These are phyloP conservation scores for Emiliania huxleyi DNA, from an alignment of 78 protist species.

Conservation along the genomic window DNA sequence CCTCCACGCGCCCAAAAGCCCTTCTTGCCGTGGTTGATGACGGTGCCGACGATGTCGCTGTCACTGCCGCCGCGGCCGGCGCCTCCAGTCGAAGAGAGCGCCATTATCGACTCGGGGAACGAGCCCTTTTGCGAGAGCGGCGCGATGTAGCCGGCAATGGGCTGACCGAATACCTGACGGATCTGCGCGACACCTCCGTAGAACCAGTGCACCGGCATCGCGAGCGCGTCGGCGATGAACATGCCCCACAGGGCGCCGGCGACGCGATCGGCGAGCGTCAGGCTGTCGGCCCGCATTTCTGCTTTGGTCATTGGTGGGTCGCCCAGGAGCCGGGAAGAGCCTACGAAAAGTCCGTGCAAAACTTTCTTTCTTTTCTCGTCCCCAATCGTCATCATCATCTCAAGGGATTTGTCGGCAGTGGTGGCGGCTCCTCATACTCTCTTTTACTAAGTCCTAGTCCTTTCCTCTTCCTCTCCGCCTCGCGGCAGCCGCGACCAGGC, in stretches of 20 bases:
- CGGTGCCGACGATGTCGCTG: background rate
- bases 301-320: too few relatives aligned
- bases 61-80: background rate
- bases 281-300: too few relatives aligned
- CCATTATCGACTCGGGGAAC: background rate
- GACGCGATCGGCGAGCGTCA: too few relatives aligned
- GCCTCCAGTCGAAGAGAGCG: background rate
- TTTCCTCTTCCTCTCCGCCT: too few relatives aligned
- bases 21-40: slow-evolving; percentile 18
- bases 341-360: too few relatives aligned
- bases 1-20: background rate
- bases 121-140: background rate
- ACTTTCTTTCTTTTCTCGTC: too few relatives aligned
- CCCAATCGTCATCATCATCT: too few relatives aligned
- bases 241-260: background rate
- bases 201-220: slow-evolving; percentile 25
- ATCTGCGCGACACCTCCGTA: background rate
- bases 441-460: too few relatives aligned
- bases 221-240: slow-evolving; percentile 2
- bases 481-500: too few relatives aligned
- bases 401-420: too few relatives aligned
- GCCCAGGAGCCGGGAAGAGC: too few relatives aligned
- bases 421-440: too few relatives aligned
- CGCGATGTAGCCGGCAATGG: background rate
- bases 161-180: background rate